Conservation (phyloP, 768 basidiomycete genomes). For the Xerocomus brunneocitrinus region DNA sequence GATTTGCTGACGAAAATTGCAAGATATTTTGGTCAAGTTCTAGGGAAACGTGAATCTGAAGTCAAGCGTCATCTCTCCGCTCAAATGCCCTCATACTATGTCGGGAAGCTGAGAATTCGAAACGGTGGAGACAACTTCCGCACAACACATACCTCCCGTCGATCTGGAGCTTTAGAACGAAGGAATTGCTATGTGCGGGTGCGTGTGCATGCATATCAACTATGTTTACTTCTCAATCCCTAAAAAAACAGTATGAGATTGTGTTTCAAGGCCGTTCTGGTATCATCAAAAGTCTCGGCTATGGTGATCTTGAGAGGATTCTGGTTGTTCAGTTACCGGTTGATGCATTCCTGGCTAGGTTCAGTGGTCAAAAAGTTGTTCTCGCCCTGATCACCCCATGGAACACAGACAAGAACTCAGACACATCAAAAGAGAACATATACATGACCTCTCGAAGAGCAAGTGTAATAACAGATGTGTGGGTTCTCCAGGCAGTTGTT, state of each 20-base stretch:
- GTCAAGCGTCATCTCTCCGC: not conserved
- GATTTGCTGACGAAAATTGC: not conserved
- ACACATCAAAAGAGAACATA: not conserved
- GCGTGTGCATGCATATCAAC: too few species aligned
- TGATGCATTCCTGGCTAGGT: not conserved
- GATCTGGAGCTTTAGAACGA: not conserved
- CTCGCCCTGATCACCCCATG: conserved; percentile 18
- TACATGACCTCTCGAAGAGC: not conserved
- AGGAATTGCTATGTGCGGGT: not conserved
- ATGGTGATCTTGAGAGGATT: conserved; percentile 17
- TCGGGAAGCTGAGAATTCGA: not conserved
- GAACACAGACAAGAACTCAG: not conserved
- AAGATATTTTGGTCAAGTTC: not conserved
- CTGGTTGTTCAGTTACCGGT: conserved; percentile 8
- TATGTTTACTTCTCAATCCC: too few species aligned
- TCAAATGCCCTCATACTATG: not conserved
- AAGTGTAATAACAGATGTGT: conserved; percentile 13
- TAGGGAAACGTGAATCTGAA: not conserved
- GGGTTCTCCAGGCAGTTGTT: conserved; percentile 10
- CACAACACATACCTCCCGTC: not conserved
- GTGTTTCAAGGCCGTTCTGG: not conserved
- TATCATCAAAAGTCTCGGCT: not conserved
- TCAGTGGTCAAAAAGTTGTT: conserved; percentile 3
- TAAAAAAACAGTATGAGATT: conserved; percentile 1
- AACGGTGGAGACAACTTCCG: not conserved